Evolutionary conservation across 495 filamentous ascomycete species (phyloP).

Genomic region (Penicillium odoratum): DNA sequence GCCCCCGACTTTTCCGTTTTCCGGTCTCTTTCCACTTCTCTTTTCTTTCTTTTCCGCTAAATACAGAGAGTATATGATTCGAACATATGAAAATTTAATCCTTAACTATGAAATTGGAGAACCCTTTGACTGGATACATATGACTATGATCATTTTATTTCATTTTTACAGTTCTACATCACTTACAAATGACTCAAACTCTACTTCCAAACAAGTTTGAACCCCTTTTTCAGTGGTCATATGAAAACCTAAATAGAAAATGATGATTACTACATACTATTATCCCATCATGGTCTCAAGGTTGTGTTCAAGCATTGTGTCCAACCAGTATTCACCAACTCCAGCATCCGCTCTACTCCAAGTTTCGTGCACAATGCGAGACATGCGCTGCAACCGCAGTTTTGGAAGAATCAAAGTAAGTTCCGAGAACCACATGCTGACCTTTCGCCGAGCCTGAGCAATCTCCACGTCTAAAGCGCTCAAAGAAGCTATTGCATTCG

Average conservation of each 20-base stretch:
- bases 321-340: slow-evolving; percentile 22
- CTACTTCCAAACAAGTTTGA: too few relatives aligned
- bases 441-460: slow-evolving; percentile 27
- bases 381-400: slow-evolving; percentile 25
- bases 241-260: too few relatives aligned
- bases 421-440: slow-evolving; percentile 25
- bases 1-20: too few relatives aligned
- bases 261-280: neutral
- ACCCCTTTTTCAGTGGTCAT: neutral
- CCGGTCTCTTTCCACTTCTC: too few relatives aligned
- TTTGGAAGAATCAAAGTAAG: slow-evolving; percentile 28
- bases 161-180: too few relatives aligned
- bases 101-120: too few relatives aligned
- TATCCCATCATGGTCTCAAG: slow-evolving; percentile 31
- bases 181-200: too few relatives aligned
- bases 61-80: too few relatives aligned
- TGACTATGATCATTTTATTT: too few relatives aligned
- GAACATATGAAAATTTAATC: too few relatives aligned
- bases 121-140: too few relatives aligned
- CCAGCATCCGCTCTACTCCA: slow-evolving; percentile 27
- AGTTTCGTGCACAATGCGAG: slow-evolving; percentile 23
- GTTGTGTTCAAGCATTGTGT: slow-evolving; percentile 27
- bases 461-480: slow-evolving; percentile 29
- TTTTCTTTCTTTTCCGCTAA: too few relatives aligned
- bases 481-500: slow-evolving; percentile 22